phyloP scores from a whole-genome alignment of 768 basidiomycete species.

The Suillus subluteus region DNA sequence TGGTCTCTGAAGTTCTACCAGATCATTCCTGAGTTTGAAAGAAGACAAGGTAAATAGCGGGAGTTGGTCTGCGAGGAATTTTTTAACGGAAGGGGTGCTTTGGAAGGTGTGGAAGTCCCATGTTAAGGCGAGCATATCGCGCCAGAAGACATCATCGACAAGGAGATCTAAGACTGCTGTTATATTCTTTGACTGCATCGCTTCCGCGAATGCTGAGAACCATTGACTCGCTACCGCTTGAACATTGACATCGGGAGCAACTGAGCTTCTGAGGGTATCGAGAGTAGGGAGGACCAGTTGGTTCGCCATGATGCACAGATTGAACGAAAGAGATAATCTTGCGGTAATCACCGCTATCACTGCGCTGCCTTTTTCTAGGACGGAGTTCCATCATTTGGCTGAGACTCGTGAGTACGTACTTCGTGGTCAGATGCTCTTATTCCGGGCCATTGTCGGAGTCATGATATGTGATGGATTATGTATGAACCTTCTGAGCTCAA shows the following conservation, averaged over 20 bases:
- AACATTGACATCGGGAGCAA: slow-evolving; percentile 40
- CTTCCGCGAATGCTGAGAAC: slow-evolving; percentile 43
- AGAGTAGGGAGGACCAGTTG: slow-evolving; percentile 27
- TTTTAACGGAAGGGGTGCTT: slow-evolving; percentile 40
- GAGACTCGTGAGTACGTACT: neutral
- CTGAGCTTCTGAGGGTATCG: slow-evolving; percentile 22
- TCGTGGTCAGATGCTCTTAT: neutral
- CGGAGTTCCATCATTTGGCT: neutral
- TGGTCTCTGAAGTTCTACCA: slow-evolving; percentile 27
- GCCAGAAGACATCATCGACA: slow-evolving; percentile 50
- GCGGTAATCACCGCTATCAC: slow-evolving; percentile 1
- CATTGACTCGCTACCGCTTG: slow-evolving; percentile 41
- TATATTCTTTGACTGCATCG: slow-evolving; percentile 37
- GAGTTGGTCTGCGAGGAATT: slow-evolving; percentile 52
- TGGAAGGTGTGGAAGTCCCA: slow-evolving; percentile 67
- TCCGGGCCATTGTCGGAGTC: neutral
- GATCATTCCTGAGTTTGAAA: slow-evolving; percentile 28
- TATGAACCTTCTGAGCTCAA: neutral
- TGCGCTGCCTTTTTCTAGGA: neutral
- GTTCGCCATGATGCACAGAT: slow-evolving; percentile 1
- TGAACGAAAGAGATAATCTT: neutral
- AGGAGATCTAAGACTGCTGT: slow-evolving; percentile 38
- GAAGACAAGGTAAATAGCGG: slow-evolving; percentile 21
- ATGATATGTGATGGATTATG: neutral
- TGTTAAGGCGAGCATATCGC: slow-evolving; percentile 63